Conservation (phyloP, 164 flowering plant species). For the Stephania cephalantha region DNA sequence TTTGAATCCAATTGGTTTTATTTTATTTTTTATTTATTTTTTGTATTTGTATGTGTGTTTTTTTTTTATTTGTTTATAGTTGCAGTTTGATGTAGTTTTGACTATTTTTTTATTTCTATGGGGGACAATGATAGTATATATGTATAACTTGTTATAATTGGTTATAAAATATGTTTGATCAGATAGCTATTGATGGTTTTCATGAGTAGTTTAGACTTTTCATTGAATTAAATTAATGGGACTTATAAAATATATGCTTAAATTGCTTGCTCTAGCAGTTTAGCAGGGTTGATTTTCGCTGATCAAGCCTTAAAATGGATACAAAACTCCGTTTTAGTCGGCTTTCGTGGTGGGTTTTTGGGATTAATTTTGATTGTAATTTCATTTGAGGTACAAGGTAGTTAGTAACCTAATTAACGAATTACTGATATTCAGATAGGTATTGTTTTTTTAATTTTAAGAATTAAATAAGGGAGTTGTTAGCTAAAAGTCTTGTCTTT, state of each 20-base stretch:
- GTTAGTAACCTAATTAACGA: neutral
- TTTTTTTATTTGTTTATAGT: neutral
- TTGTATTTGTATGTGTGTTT: too few species aligned
- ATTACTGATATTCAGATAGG: neutral
- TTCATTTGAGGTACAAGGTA: neutral
- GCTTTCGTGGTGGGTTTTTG: neutral
- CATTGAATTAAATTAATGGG: too few species aligned
- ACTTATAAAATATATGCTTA: too few species aligned
- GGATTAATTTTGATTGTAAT: neutral
- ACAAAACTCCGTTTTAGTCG: neutral
- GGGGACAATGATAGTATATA: neutral
- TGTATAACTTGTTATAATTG: too few species aligned
- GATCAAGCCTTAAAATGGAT: neutral
- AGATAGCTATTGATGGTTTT: neutral
- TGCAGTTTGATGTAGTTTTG: neutral
- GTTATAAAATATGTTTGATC: neutral
- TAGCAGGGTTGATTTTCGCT: neutral
- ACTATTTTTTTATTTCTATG: neutral
- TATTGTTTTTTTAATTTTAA: neutral
- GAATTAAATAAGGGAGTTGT: neutral
- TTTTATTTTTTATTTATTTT: neutral
- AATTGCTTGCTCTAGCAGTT: neutral
- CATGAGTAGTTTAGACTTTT: too few species aligned
- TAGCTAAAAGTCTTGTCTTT: neutral
- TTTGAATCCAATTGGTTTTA: too few species aligned